Percentiles rank a stretch among this genome's conserved stretches.
These are phyloP conservation scores for Fusarium sp. DNA, from an alignment of 2,329 filamentous ascomycete species.

Conservation along the genomic window DNA sequence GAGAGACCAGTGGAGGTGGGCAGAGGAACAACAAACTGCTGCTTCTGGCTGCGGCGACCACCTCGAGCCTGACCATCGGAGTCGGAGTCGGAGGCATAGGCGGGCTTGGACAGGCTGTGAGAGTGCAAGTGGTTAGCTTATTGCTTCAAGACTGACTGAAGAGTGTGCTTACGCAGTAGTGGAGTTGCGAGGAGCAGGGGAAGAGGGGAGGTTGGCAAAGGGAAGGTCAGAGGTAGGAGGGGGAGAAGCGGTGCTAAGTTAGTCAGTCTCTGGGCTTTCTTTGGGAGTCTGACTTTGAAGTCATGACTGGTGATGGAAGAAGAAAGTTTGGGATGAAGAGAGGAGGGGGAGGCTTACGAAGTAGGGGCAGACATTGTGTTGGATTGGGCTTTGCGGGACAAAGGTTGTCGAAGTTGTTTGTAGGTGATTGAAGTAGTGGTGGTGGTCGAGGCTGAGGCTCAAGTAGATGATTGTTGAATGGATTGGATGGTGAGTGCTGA, in stretches of 20 bases:
- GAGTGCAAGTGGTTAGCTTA: conserved; percentile 26
- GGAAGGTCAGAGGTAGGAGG: conserved; percentile 38
- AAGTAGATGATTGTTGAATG: conserved; percentile 44
- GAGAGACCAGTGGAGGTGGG: conserved; percentile 54
- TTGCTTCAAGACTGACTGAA: background rate
- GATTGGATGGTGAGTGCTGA: conserved; percentile 43
- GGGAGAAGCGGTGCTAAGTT: conserved; percentile 40
- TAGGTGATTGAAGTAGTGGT: conserved; percentile 12
- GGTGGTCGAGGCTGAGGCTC: conserved; percentile 39
- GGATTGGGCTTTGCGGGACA: conserved; percentile 30
- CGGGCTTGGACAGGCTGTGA: conserved; percentile 47
- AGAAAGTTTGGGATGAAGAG: background rate
- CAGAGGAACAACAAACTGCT: conserved; percentile 48
- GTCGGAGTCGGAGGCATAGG: conserved; percentile 50
- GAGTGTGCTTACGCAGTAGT: conserved; percentile 39
- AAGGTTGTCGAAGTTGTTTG: conserved; percentile 34
- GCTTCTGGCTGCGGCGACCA: conserved; percentile 46
- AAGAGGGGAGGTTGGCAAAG: conserved; percentile 40
- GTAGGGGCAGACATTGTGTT: conserved; percentile 48
- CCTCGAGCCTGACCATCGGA: conserved; percentile 50
- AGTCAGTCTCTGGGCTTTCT: conserved; percentile 38
- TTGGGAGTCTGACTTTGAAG: conserved; percentile 16
- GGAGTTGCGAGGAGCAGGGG: conserved; percentile 38
- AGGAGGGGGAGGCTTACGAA: conserved; percentile 37
- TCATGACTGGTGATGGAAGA: background rate